Percentiles rank a stretch among this genome's conserved stretches.
These are phyloP conservation scores for Colletotrichum gigasporum DNA, from an alignment of 2,329 filamentous ascomycete genomes.

Conservation along the genomic window DNA sequence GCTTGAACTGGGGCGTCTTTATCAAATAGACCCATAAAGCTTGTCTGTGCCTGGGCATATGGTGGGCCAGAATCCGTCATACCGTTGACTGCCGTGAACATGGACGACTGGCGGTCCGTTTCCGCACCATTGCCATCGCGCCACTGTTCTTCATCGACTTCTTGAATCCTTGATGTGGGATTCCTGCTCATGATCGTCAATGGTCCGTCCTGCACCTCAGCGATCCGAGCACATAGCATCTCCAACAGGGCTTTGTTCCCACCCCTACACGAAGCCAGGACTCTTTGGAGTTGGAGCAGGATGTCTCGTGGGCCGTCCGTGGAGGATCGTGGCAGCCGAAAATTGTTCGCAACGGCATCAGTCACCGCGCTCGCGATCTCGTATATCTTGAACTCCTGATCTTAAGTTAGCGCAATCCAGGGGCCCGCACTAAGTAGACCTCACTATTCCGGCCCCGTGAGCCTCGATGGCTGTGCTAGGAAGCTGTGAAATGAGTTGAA, in stretches of 20 bases:
- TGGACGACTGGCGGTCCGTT: neutral
- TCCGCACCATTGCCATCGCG: neutral
- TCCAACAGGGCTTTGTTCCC: constrained; percentile 51
- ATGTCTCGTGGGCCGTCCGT: constrained; percentile 42
- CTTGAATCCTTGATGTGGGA: constrained; percentile 19
- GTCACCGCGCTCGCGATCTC: constrained; percentile 56
- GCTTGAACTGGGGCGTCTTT: constrained; percentile 4
- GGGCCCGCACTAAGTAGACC: neutral
- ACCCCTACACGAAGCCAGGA: constrained; percentile 52
- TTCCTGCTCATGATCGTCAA: constrained; percentile 1
- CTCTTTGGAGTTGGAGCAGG: constrained; percentile 47
- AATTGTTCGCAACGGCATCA: constrained; percentile 46
- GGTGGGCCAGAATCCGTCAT: neutral
- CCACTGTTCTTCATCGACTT: constrained; percentile 27
- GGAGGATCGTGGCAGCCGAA: constrained; percentile 32
- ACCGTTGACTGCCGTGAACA: neutral
- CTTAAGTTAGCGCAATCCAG: neutral
- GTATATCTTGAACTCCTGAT: constrained; percentile 53
- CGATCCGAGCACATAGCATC: constrained; percentile 38
- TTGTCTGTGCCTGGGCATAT: constrained; percentile 9
- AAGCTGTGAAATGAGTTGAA: constrained; percentile 51
- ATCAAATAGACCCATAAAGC: constrained; percentile 14
- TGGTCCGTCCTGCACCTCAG: constrained; percentile 26
- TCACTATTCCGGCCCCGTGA: constrained; percentile 55
- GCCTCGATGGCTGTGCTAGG: constrained; percentile 58